These are phyloP conservation scores for Rutstroemia sp. DNA, from an alignment of 2,329 filamentous ascomycete species.

Conservation along the genomic window DNA sequence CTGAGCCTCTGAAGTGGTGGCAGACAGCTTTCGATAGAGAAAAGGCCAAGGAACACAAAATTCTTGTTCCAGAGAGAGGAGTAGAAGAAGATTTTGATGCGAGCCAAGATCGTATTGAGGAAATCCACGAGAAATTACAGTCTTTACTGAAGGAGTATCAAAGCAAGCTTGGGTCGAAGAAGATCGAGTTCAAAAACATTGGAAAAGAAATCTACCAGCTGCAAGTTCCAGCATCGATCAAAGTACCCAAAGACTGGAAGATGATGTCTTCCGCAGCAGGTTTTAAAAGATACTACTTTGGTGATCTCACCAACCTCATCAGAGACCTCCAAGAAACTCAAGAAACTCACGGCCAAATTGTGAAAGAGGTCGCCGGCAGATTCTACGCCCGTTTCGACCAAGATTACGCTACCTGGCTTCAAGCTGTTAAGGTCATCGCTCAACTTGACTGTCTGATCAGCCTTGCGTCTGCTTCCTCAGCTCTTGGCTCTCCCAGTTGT, in stretches of 20 bases:
- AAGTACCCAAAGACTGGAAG: slow-evolving; percentile 80
- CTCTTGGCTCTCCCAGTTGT: slow-evolving; percentile 80
- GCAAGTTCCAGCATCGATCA: slow-evolving; percentile 77
- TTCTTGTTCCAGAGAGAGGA: slow-evolving; percentile 77
- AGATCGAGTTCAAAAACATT: slow-evolving; percentile 69
- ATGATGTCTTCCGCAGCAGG: slow-evolving; percentile 92
- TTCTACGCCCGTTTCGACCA: slow-evolving; percentile 86
- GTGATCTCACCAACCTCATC: slow-evolving; percentile 73
- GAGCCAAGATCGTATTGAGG: slow-evolving; percentile 69
- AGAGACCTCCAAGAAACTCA: slow-evolving; percentile 87
- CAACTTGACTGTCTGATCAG: slow-evolving; percentile 94
- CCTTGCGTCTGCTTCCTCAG: slow-evolving; percentile 78
- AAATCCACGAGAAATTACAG: slow-evolving; percentile 66
- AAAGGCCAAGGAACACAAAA: slow-evolving; percentile 69
- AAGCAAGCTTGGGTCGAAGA: slow-evolving; percentile 63
- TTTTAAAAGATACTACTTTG: slow-evolving; percentile 91
- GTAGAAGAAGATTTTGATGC: slow-evolving; percentile 89
- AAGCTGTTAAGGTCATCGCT: slow-evolving; percentile 80
- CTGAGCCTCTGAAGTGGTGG: slow-evolving; percentile 71
- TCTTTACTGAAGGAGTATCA: slow-evolving; percentile 64
- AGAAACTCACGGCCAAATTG: slow-evolving; percentile 85
- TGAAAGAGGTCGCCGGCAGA: slow-evolving; percentile 74
- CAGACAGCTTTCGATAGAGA: slow-evolving; percentile 82
- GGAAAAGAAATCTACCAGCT: slow-evolving; percentile 97
- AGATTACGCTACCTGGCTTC: slow-evolving; percentile 78